Evolutionary conservation across 169 alveolate genomes (phyloP).

Genomic region (Cryptosporidium felis): DNA sequence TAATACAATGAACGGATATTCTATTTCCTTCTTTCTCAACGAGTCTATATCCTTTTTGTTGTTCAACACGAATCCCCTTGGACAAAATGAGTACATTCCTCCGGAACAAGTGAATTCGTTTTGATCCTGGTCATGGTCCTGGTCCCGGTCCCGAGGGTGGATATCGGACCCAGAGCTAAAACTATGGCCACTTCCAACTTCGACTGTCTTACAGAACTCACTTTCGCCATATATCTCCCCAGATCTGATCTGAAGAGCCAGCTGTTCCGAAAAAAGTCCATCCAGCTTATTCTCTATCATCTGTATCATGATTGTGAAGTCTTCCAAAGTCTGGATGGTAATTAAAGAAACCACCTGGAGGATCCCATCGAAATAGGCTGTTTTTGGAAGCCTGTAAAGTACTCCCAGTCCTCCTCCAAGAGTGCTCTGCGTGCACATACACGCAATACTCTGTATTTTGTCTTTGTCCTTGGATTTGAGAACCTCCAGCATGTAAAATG

Average conservation of each 20-base stretch:
- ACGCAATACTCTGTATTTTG: neutral
- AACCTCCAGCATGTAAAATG: conserved; percentile 36
- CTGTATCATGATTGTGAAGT: conserved; percentile 18
- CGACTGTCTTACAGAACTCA: too few species aligned
- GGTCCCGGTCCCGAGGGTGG: too few species aligned
- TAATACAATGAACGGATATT: conserved; percentile 45
- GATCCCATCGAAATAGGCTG: conserved; percentile 60
- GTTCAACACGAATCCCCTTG: neutral
- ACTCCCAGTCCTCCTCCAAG: conserved; percentile 68
- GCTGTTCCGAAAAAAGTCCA: conserved; percentile 32
- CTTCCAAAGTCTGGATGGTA: conserved; percentile 59
- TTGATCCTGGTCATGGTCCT: too few species aligned
- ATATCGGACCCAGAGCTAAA: too few species aligned
- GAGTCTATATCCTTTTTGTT: neutral
- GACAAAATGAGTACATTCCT: neutral
- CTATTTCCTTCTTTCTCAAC: conserved; percentile 1
- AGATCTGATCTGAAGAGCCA: conserved; percentile 10
- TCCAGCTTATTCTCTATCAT: conserved; percentile 51
- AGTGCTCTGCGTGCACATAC: conserved; percentile 45
- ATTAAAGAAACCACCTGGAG: conserved; percentile 56
- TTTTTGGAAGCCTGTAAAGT: conserved; percentile 30
- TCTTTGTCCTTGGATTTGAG: conserved; percentile 6
- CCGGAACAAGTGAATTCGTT: too few species aligned
- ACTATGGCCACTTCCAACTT: too few species aligned
- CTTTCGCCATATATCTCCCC: conserved; percentile 36